phyloP scores from a whole-genome alignment of 2,329 filamentous ascomycete species.

The Emericellopsis atlantica region DNA sequence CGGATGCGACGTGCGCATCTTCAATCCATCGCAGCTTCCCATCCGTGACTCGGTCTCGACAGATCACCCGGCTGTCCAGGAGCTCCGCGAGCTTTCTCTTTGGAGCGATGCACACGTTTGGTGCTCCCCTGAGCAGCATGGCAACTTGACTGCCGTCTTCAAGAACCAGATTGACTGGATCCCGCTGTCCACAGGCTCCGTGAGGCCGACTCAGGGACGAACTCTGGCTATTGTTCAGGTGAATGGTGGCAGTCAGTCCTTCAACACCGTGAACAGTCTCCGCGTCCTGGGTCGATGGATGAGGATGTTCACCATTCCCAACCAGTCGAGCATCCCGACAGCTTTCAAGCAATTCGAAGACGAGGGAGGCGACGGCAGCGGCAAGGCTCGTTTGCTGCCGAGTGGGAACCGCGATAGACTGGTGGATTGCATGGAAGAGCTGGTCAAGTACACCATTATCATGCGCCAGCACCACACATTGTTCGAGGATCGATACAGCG shows the following conservation, averaged over 20 bases:
- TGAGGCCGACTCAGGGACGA: slow-evolving; percentile 53
- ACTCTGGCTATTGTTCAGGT: slow-evolving; percentile 52
- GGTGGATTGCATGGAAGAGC: slow-evolving; percentile 58
- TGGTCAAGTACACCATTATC: slow-evolving; percentile 55
- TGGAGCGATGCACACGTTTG: slow-evolving; percentile 59
- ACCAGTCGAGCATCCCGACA: slow-evolving; percentile 50
- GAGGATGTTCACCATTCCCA: slow-evolving; percentile 56
- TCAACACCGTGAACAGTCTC: slow-evolving; percentile 56
- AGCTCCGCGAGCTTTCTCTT: slow-evolving; percentile 43
- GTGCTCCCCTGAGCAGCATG: slow-evolving; percentile 55
- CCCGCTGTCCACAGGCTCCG: slow-evolving; percentile 44
- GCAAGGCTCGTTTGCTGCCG: slow-evolving; percentile 28
- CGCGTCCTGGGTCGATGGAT: slow-evolving; percentile 56
- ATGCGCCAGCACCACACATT: slow-evolving; percentile 49
- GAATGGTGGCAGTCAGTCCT: slow-evolving; percentile 51
- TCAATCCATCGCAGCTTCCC: slow-evolving; percentile 42
- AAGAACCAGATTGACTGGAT: slow-evolving; percentile 65
- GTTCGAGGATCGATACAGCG: slow-evolving; percentile 51
- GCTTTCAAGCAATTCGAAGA: slow-evolving; percentile 50
- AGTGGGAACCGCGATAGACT: slow-evolving; percentile 45
- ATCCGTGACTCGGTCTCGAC: slow-evolving; percentile 51
- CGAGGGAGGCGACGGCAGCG: slow-evolving; percentile 25
- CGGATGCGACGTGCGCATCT: slow-evolving; percentile 54
- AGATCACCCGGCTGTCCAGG: slow-evolving; percentile 46
- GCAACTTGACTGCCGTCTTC: slow-evolving; percentile 52